Conservation (phyloP, 2,329 filamentous ascomycete genomes). For the Alternaria novae-zelandiae region DNA sequence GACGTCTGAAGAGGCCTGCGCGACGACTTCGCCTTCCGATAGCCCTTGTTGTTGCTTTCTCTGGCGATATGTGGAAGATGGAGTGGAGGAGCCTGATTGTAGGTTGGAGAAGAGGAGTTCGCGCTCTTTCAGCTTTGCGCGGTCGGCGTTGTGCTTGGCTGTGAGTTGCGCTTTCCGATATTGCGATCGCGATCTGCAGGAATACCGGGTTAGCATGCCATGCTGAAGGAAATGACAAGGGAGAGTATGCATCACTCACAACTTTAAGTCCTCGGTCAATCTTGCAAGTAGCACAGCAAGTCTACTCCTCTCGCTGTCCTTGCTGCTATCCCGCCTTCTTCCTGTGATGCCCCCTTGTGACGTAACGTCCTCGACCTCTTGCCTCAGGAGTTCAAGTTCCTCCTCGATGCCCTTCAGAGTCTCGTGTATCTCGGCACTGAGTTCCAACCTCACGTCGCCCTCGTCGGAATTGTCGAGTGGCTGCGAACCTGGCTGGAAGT, state of each 20-base stretch:
- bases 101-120: conserved; percentile 75
- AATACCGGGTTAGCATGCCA: conserved; percentile 1
- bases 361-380: conserved; percentile 76
- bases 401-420: conserved; percentile 79
- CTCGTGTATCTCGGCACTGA: conserved; percentile 81
- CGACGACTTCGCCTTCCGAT: conserved; percentile 73
- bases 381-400: conserved; percentile 78
- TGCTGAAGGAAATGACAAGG: too few species aligned
- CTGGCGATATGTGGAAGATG: conserved; percentile 45
- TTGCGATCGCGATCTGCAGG: conserved; percentile 62
- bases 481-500: conserved; percentile 67
- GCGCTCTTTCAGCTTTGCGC: conserved; percentile 77
- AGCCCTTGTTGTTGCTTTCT: conserved; percentile 56
- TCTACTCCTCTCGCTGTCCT: conserved; percentile 68
- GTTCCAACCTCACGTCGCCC: conserved; percentile 71
- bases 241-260: conserved; percentile 56
- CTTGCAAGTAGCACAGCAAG: conserved; percentile 71
- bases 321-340: conserved; percentile 57
- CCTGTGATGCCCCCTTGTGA: conserved; percentile 45
- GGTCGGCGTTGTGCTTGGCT: conserved; percentile 76
- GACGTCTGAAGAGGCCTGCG: conserved; percentile 81
- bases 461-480: conserved; percentile 63
- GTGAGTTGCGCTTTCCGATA: conserved; percentile 84
- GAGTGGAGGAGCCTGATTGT: conserved; percentile 51
- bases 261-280: conserved; percentile 72